Conservation (phyloP, 2,329 filamentous ascomycete species). For the Fusarium newnesense region DNA sequence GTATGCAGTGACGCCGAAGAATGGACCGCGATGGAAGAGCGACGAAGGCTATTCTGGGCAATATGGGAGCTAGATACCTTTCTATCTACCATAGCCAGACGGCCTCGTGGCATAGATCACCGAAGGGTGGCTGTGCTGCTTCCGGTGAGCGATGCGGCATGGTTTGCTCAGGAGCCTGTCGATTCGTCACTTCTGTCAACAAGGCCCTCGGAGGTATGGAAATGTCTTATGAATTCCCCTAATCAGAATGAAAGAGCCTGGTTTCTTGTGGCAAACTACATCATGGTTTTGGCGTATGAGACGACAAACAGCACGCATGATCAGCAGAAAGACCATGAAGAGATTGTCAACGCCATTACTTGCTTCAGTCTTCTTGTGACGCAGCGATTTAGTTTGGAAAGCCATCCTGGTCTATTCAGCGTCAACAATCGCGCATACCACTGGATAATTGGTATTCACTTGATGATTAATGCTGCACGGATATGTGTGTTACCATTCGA, state of each 20-base stretch:
- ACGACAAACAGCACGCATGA: not conserved
- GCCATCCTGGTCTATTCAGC: not conserved
- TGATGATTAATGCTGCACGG: not conserved
- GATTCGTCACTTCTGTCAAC: not conserved
- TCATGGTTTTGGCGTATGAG: not conserved
- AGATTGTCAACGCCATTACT: not conserved
- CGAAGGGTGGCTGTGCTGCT: not conserved
- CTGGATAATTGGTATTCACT: not conserved
- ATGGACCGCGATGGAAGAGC: not conserved
- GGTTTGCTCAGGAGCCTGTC: not conserved
- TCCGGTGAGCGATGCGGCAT: not conserved
- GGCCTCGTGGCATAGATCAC: not conserved
- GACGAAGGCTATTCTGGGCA: not conserved
- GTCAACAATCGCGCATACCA: not conserved
- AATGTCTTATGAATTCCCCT: not conserved
- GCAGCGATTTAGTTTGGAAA: not conserved
- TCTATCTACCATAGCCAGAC: not conserved
- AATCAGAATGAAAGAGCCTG: not conserved
- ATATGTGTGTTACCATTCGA: not conserved
- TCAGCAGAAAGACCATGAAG: not conserved
- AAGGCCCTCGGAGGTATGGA: not conserved
- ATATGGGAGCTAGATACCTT: not conserved
- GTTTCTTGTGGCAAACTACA: not conserved
- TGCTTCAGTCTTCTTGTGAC: not conserved
- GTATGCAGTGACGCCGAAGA: not conserved